These are phyloP conservation scores for Corinectria fuckeliana DNA, from an alignment of 2,329 filamentous ascomycete genomes.

Conservation along the genomic window DNA sequence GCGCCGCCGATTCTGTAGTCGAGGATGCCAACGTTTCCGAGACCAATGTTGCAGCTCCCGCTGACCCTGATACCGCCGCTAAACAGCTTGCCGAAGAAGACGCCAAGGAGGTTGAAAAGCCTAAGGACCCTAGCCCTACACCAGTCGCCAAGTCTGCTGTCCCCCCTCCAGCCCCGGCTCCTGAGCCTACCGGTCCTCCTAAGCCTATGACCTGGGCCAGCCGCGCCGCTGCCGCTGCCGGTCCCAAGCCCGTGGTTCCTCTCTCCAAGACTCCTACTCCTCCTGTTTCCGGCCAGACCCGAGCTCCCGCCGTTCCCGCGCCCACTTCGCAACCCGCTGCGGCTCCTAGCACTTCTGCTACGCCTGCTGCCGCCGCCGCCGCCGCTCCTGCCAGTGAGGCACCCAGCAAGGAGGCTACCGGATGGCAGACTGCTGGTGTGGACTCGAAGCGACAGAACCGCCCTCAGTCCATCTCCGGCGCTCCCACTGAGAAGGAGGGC, in stretches of 20 bases:
- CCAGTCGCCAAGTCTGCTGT: constrained; percentile 49
- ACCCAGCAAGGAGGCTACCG: constrained; percentile 57
- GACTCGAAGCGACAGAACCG: constrained; percentile 87
- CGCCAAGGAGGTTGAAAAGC: constrained; percentile 66
- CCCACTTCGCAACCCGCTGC: constrained; percentile 46
- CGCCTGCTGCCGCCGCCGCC: constrained; percentile 49
- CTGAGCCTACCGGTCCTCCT: constrained; percentile 53
- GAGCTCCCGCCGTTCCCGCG: constrained; percentile 55
- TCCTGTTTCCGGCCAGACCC: constrained; percentile 55
- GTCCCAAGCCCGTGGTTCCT: constrained; percentile 60
- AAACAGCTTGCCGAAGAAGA: constrained; percentile 63
- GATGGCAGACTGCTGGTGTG: constrained; percentile 86
- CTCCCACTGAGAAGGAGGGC: constrained; percentile 72
- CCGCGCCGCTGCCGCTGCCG: constrained; percentile 65
- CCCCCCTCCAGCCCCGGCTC: constrained; percentile 48
- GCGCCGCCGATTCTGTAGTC: constrained; percentile 43
- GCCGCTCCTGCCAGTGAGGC: constrained; percentile 49
- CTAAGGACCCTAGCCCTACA: constrained; percentile 66
- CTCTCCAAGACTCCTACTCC: constrained; percentile 64
- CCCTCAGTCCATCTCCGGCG: constrained; percentile 67
- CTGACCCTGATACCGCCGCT: constrained; percentile 56
- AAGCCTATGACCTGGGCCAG: constrained; percentile 81
- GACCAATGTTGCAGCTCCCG: constrained; percentile 43
- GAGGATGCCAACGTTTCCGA: constrained; percentile 49
- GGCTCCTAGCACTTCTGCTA: constrained; percentile 46